Evolutionary conservation across 2,329 filamentous ascomycete species (phyloP).

Genomic region (Penicillium verrucosum): DNA sequence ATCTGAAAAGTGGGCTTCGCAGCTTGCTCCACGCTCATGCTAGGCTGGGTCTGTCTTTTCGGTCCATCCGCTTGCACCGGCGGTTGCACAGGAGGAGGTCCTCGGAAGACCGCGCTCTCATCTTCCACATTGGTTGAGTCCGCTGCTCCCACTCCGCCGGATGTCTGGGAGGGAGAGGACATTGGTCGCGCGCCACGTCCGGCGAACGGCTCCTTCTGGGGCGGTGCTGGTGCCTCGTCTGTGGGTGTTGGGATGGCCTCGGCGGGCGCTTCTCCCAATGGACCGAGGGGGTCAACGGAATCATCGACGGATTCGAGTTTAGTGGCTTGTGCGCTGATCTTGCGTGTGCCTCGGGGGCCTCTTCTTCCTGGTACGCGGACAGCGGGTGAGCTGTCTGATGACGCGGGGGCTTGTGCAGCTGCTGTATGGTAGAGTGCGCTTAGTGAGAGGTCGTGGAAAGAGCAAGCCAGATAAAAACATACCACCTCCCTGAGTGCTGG

Average conservation of each 20-base stretch:
- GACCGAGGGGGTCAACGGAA: constrained; percentile 60
- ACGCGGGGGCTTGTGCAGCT: constrained; percentile 32
- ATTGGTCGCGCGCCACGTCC: constrained; percentile 37
- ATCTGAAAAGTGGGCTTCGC: constrained; percentile 90
- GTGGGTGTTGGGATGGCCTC: constrained; percentile 36
- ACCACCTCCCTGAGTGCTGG: constrained; percentile 34
- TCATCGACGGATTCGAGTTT: constrained; percentile 62
- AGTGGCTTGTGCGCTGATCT: constrained; percentile 59
- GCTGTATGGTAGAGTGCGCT: constrained; percentile 24
- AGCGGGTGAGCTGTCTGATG: constrained; percentile 39
- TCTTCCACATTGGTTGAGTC: constrained; percentile 72
- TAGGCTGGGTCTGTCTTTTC: constrained; percentile 62
- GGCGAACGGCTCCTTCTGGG: constrained; percentile 55
- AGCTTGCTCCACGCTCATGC: constrained; percentile 87
- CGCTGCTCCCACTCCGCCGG: constrained; percentile 52
- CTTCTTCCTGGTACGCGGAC: constrained; percentile 49
- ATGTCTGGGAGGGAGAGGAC: constrained; percentile 45
- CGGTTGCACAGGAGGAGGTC: constrained; percentile 59
- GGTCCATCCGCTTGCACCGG: constrained; percentile 43
- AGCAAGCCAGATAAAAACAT: constrained; percentile 11
- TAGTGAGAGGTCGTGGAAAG: constrained; percentile 19
- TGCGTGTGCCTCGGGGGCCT: constrained; percentile 53
- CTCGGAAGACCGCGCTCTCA: constrained; percentile 61
- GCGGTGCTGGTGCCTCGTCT: constrained; percentile 57
- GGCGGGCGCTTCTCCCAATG: constrained; percentile 50